These are phyloP conservation scores for Leishmania major DNA, from an alignment of 208 protist genomes.

Conservation along the genomic window DNA sequence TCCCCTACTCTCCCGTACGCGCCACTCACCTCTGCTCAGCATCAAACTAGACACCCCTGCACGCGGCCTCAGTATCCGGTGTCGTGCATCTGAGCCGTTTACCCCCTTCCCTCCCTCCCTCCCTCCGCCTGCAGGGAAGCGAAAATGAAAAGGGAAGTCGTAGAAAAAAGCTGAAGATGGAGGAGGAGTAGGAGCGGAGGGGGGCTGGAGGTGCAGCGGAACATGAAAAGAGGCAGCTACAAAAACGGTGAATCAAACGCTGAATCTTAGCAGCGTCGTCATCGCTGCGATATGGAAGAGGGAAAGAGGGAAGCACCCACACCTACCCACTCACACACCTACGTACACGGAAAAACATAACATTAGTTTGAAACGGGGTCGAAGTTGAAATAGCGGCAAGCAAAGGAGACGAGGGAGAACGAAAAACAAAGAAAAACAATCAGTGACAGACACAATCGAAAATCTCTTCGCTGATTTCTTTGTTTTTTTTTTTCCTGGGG, in stretches of 20 bases:
- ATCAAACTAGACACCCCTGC: background rate
- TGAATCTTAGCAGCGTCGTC: background rate
- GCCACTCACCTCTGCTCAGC: background rate
- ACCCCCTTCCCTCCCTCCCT: background rate
- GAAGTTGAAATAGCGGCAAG: background rate
- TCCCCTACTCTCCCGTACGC: background rate
- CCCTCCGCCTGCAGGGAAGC: background rate
- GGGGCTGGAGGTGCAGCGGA: background rate
- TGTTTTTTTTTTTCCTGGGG: background rate
- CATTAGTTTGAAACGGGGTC: background rate
- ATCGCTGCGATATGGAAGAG: background rate
- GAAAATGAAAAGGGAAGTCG: background rate
- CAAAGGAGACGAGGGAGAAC: background rate
- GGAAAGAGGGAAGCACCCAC: background rate
- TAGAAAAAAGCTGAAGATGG: background rate
- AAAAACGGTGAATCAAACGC: background rate
- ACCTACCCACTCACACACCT: background rate
- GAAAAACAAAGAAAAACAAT: background rate
- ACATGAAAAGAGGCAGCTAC: background rate
- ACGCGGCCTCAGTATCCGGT: background rate
- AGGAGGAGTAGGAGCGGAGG: background rate
- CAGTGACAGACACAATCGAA: slow-evolving; percentile 20
- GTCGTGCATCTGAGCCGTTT: background rate
- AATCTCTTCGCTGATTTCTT: slow-evolving; percentile 14
- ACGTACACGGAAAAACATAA: background rate